These are phyloP conservation scores for Solanum sejunctum DNA, from an alignment of 257 asterid genomes.

Conservation along the genomic window DNA sequence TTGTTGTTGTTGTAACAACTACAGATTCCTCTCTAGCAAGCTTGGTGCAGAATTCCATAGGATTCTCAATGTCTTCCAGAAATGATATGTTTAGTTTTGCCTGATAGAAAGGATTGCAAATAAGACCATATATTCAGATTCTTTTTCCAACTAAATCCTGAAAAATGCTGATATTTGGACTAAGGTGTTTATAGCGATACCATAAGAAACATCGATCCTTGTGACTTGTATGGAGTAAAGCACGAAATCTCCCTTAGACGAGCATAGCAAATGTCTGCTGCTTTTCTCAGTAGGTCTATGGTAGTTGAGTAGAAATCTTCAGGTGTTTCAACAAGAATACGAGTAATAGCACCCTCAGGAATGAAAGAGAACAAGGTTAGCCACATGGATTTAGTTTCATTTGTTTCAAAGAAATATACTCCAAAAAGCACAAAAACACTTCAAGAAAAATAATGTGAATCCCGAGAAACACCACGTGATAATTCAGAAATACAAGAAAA, in stretches of 20 bases:
- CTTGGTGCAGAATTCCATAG: conserved; percentile 45
- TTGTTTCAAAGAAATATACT: background rate
- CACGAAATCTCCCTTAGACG: conserved; percentile 31
- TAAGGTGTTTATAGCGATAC: conserved; percentile 7
- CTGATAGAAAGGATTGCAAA: conserved; percentile 12
- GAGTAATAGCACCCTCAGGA: conserved; percentile 53
- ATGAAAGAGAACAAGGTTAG: background rate
- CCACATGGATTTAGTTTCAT: background rate
- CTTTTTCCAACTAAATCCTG: background rate
- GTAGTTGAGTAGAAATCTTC: conserved; percentile 31
- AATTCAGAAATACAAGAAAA: background rate
- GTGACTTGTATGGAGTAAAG: conserved; percentile 40
- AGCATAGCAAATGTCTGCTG: conserved; percentile 33
- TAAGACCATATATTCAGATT: background rate
- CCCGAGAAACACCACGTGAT: background rate
- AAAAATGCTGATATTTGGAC: background rate
- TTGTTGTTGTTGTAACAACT: no score
- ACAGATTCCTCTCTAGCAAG: conserved; percentile 63
- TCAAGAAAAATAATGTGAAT: background rate
- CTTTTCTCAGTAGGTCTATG: conserved; percentile 34
- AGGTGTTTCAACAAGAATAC: conserved; percentile 38
- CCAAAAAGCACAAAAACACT: background rate
- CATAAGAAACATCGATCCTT: conserved; percentile 69
- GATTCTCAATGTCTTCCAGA: conserved; percentile 35
- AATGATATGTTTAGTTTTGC: conserved; percentile 29